A percentile compares a stretch with the other conserved stretches of the same genome.
Conservation (phyloP, 148 eudicot species). For the Fagopyrum tataricum region DNA sequence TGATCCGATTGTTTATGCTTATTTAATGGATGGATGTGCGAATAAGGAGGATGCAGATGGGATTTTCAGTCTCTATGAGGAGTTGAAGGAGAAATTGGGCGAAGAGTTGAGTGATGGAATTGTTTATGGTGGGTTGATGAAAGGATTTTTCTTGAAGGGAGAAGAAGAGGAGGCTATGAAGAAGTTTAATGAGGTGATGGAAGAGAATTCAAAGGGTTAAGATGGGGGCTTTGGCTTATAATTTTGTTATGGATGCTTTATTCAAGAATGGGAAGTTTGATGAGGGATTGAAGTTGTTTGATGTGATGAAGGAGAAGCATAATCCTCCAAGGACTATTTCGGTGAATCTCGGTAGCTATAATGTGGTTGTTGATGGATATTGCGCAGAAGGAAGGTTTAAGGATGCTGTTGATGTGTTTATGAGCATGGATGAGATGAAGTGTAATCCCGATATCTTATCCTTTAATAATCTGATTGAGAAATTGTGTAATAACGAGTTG, state of each 20-base stretch:
- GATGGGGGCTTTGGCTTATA: conserved; percentile 68
- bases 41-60: conserved; percentile 50
- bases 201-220: conserved; percentile 42
- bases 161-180: conserved; percentile 75
- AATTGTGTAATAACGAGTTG: conserved; percentile 56
- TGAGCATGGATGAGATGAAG: conserved; percentile 72
- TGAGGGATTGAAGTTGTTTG: conserved; percentile 68
- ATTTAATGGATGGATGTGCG: conserved; percentile 67
- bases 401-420: conserved; percentile 73
- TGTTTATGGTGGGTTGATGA: conserved; percentile 72
- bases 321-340: conserved; percentile 54
- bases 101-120: conserved; percentile 56
- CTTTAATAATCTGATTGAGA: conserved; percentile 68
- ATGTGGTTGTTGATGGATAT: conserved; percentile 84
- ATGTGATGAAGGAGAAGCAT: conserved; percentile 61
- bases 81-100: conserved; percentile 64
- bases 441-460: conserved; percentile 78
- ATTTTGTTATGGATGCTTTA: conserved; percentile 67
- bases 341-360: conserved; percentile 81
- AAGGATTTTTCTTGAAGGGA: conserved; percentile 70
- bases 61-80: conserved; percentile 58
- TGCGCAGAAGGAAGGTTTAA: conserved; percentile 49
- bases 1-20: conserved; percentile 54
- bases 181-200: conserved; percentile 39
- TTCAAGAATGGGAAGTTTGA: conserved; percentile 73